Evolutionary conservation across 2,329 filamentous ascomycete species (phyloP), one percentile per base, ranked within the genome.

Genomic region (Colletotrichum sp.): DNA sequence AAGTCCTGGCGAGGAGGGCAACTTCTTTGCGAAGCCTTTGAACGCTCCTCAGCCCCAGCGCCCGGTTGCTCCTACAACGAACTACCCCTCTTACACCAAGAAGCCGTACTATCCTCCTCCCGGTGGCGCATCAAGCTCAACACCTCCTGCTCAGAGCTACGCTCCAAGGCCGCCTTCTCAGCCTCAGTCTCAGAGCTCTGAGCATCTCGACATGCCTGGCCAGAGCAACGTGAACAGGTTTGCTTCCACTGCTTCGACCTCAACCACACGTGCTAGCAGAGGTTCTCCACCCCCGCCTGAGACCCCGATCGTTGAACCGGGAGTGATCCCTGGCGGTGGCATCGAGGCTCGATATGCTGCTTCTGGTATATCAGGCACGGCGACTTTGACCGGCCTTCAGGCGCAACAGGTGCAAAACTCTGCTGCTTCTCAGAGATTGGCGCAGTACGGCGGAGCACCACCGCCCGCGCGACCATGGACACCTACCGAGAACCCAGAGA

Each of bases 241-340:
- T 79, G 89, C 90, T 13, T 98, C 96, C 4, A 98, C 95, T 9
- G 96, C 96, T 16, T 99, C 97, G 0, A 98, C 93, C 15, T 98
- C 96, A 3, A 99, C 97, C 1, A 98, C 96, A 3, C 93, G 95
- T 78, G 97, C 97, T 24, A 96, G 95, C 82, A 92, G 97, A 80
- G 97, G 97, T 59, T 99, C 96, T 32, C 97, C 97, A 7, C 96
- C 97, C 6, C 97, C 97, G 2, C 97, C 97, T 10, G 96, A 99
- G 84, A 99, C 97, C 0, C 95, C 97, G 36, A 90, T 96, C 77
- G 90, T 94, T 34, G 94, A 94, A 55, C 95, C 94, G 2, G 92
- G 92, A 21, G 89, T 88, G 69, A 89, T 92, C n/a, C 92, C 94
- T 3, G 92, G 92, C 70, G 95, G 94, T 55, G 95, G 95, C 72